A percentile compares a stretch with the other conserved stretches of the same genome.
phyloP scores from a whole-genome alignment of 306 rosid genomes.

The Urtica urens region DNA sequence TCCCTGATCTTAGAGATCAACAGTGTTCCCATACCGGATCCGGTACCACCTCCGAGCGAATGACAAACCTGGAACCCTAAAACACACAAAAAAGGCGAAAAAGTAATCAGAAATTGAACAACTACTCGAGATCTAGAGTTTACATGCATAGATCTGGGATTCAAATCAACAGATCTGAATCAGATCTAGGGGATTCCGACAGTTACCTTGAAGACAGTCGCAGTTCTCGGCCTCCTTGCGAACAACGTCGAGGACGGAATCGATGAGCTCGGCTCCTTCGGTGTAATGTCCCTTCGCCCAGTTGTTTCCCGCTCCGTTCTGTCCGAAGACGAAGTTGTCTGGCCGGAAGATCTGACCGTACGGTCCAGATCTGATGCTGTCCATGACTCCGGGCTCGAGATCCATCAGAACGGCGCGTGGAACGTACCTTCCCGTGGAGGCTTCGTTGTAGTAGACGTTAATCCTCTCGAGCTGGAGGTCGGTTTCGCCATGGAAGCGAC shows the following conservation, averaged over 20 bases:
- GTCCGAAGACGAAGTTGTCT: conserved; percentile 35
- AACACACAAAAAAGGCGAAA: not conserved
- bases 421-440: conserved; percentile 28
- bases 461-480: conserved; percentile 32
- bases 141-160: not conserved
- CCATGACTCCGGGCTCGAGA: conserved; percentile 38
- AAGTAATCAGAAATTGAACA: too few relatives aligned
- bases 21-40: conserved; percentile 42
- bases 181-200: not conserved
- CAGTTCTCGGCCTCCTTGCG: conserved; percentile 40
- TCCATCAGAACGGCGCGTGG: conserved; percentile 41
- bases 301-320: conserved; percentile 33
- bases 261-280: conserved; percentile 34
- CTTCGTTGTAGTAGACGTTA: conserved; percentile 36
- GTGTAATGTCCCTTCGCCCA: conserved; percentile 41
- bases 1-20: conserved; percentile 37
- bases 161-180: not conserved
- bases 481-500: conserved; percentile 27
- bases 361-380: conserved; percentile 33
- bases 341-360: conserved; percentile 36
- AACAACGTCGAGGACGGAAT: conserved; percentile 34
- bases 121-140: too few relatives aligned
- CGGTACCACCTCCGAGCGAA: conserved; percentile 37
- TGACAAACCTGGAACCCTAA: conserved; percentile 37
- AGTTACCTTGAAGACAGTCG: conserved; percentile 32